Evolutionary conservation across 2,329 filamentous ascomycete species (phyloP).

Genomic region (Sporothrix curviconia): DNA sequence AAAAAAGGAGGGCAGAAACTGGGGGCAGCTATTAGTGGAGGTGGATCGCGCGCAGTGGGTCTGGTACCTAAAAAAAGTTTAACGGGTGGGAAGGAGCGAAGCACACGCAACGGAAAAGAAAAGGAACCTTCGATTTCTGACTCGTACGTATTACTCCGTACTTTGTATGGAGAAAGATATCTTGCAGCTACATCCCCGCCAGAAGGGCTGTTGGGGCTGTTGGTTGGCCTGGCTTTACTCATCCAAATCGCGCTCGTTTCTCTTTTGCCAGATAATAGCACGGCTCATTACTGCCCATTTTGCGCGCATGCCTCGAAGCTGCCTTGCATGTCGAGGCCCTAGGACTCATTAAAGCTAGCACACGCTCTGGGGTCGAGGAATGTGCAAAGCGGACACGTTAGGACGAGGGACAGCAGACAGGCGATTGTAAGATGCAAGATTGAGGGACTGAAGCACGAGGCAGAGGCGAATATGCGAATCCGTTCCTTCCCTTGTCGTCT

Average conservation of each 20-base stretch:
- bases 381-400: background rate
- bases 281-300: background rate
- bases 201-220: background rate
- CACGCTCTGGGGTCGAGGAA: background rate
- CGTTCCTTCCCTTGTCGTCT: background rate
- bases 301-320: background rate
- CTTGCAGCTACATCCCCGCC: no score
- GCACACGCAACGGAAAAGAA: background rate
- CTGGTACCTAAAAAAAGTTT: conserved; percentile 14
- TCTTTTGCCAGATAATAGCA: background rate
- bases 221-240: background rate
- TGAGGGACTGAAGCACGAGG: background rate
- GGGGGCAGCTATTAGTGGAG: conserved; percentile 15
- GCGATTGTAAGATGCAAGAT: background rate
- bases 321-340: background rate
- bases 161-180: no score
- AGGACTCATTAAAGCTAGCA: background rate
- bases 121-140: no score
- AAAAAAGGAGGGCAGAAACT: conserved; percentile 8
- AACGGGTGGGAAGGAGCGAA: conserved; percentile 2
- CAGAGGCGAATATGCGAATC: background rate
- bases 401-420: background rate
- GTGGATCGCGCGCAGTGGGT: conserved; percentile 16
- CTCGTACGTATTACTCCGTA: no score
- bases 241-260: background rate